phyloP scores from a whole-genome alignment of 1,284 basidiomycete genomes.

The Papiliotrema nemorosa region DNA sequence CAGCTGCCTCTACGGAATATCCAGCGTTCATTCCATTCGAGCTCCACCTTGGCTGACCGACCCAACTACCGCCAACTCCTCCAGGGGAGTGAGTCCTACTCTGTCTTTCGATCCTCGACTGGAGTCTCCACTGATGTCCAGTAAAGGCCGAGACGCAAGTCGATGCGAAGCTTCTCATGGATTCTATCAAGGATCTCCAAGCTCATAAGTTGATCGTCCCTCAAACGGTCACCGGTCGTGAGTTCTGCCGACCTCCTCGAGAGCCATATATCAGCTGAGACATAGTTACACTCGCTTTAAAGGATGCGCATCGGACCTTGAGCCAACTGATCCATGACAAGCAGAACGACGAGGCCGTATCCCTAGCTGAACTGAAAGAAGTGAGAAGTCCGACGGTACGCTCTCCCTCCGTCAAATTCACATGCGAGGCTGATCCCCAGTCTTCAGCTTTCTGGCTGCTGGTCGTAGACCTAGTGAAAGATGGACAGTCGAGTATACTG shows the following conservation, averaged over 20 bases:
- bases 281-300: conserved; percentile 12
- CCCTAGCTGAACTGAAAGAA: conserved; percentile 24
- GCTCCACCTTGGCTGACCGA: too few relatives aligned
- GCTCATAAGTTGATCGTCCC: background rate
- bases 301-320: conserved; percentile 10
- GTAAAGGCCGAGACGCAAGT: background rate
- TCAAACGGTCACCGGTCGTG: background rate
- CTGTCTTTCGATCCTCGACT: background rate
- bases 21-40: too few relatives aligned
- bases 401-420: too few relatives aligned
- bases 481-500: conserved; percentile 21
- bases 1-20: too few relatives aligned
- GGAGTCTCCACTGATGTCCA: background rate
- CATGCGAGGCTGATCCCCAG: too few relatives aligned
- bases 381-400: conserved; percentile 30
- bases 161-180: background rate
- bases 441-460: conserved; percentile 18
- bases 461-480: conserved; percentile 22
- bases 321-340: conserved; percentile 11
- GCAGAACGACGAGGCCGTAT: conserved; percentile 14
- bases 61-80: too few relatives aligned
- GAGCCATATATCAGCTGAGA: background rate
- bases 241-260: background rate
- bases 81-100: too few relatives aligned
- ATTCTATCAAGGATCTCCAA: conserved; percentile 1